phyloP scores from a whole-genome alignment of 768 basidiomycete species.

The Amanita molliuscula region DNA sequence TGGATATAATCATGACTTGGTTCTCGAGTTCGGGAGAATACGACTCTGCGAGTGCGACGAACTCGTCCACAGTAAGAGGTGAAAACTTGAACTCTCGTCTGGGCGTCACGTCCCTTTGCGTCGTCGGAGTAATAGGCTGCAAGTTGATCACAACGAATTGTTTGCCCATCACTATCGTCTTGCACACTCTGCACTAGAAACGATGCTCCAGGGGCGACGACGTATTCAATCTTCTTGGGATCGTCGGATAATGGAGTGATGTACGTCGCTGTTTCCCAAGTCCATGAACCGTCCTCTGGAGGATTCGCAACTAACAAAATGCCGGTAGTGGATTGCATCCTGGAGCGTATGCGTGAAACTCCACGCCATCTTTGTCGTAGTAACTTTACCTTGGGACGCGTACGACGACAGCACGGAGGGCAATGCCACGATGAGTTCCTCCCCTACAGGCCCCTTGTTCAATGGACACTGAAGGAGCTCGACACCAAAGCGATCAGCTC shows the following conservation, averaged over 20 bases:
- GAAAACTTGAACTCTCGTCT: background rate
- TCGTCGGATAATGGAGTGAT: background rate
- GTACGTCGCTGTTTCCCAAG: background rate
- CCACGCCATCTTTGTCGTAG: conserved; percentile 9
- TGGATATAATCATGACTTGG: background rate
- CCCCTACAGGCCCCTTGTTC: background rate
- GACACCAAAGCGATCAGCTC: conserved; percentile 2
- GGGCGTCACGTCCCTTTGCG: background rate
- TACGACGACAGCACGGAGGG: background rate
- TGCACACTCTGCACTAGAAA: background rate
- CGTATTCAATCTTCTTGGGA: background rate
- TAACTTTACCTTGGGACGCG: background rate
- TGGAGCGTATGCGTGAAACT: conserved; percentile 6
- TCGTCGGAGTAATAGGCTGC: background rate
- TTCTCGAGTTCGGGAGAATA: background rate
- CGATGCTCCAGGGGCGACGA: background rate
- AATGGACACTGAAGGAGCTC: background rate
- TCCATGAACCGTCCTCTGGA: background rate
- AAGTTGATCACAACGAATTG: background rate
- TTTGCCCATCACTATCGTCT: background rate
- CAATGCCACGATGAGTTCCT: background rate
- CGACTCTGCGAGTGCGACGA: background rate
- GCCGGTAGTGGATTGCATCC: conserved; percentile 8
- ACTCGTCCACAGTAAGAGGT: background rate
- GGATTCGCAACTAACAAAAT: conserved; percentile 5